These are phyloP conservation scores for Cerioporus squamosus DNA, from an alignment of 1,284 basidiomycete species.

Conservation along the genomic window DNA sequence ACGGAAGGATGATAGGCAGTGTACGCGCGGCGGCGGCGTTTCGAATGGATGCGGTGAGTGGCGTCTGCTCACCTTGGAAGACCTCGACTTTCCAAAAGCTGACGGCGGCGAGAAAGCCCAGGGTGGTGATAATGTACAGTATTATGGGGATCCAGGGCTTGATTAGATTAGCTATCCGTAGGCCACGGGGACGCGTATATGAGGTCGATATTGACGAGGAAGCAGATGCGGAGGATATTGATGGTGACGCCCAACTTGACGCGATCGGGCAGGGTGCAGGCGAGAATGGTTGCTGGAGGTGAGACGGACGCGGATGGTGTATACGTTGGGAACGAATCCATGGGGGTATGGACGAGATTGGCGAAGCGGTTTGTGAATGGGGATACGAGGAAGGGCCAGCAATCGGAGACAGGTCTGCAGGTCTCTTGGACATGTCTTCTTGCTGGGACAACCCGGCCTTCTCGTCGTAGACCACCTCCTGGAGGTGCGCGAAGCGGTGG, in stretches of 20 bases:
- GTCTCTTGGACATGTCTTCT: conserved; percentile 17
- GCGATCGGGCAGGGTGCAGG: conserved; percentile 30
- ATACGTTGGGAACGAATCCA: conserved; percentile 24
- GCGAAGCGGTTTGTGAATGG: conserved; percentile 16
- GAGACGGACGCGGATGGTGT: conserved; percentile 18
- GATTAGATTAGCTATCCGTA: conserved; percentile 59
- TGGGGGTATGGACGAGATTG: conserved; percentile 24
- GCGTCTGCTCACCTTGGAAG: conserved; percentile 60
- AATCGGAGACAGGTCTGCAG: conserved; percentile 16
- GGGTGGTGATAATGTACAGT: conserved; percentile 67
- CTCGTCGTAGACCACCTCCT: conserved; percentile 26
- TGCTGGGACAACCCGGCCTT: conserved; percentile 24
- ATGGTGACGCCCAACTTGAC: conserved; percentile 35
- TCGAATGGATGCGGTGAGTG: not conserved
- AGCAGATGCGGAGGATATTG: conserved; percentile 17
- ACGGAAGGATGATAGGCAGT: not conserved
- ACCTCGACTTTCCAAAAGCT: conserved; percentile 76
- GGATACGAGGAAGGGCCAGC: conserved; percentile 16
- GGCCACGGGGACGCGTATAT: conserved; percentile 52
- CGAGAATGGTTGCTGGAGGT: conserved; percentile 24
- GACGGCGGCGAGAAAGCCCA: conserved; percentile 72
- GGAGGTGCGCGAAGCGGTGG: conserved; percentile 24
- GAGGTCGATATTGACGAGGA: conserved; percentile 34
- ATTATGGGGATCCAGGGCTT: conserved; percentile 77
- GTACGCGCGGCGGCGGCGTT: conserved; percentile 1